phyloP scores from a whole-genome alignment of 2,329 filamentous ascomycete species.

The Microsporum ferrugineum region DNA sequence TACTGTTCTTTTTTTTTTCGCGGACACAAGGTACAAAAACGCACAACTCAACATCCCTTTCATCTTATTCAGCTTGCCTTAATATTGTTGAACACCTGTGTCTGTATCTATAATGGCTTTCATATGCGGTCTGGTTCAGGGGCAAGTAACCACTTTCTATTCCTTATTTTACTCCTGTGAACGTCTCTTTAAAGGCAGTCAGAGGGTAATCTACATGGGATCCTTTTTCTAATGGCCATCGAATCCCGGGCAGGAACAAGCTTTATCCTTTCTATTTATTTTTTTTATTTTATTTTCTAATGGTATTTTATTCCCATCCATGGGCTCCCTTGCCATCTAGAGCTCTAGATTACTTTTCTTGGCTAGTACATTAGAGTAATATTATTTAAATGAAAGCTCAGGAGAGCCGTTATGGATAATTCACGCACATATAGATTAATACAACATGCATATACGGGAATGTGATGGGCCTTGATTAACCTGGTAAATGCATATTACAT shows the following conservation, averaged over 20 bases:
- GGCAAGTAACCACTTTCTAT: neutral
- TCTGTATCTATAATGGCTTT: neutral
- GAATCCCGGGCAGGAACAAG: too few relatives aligned
- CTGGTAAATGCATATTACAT: neutral
- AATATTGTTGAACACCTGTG: too few relatives aligned
- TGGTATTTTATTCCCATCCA: too few relatives aligned
- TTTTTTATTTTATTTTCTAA: too few relatives aligned
- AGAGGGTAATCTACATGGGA: too few relatives aligned
- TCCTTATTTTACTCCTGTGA: neutral
- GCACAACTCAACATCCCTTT: too few relatives aligned
- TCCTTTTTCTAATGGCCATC: too few relatives aligned
- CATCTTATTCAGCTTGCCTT: neutral
- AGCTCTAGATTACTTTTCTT: neutral
- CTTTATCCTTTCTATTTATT: too few relatives aligned
- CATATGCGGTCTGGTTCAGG: too few relatives aligned
- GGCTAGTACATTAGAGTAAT: neutral
- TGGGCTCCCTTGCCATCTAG: too few relatives aligned
- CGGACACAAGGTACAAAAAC: neutral
- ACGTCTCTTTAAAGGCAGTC: too few relatives aligned
- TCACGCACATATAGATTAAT: neutral
- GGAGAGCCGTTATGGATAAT: neutral
- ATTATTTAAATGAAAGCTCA: neutral
- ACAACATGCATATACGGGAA: neutral
- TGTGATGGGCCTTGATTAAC: neutral
- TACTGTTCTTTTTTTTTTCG: neutral